Evolutionary conservation across 1,139 yeast species (phyloP), one percentile per base, ranked within the genome.

Genomic region (Geotrichum carabidarum): DNA sequence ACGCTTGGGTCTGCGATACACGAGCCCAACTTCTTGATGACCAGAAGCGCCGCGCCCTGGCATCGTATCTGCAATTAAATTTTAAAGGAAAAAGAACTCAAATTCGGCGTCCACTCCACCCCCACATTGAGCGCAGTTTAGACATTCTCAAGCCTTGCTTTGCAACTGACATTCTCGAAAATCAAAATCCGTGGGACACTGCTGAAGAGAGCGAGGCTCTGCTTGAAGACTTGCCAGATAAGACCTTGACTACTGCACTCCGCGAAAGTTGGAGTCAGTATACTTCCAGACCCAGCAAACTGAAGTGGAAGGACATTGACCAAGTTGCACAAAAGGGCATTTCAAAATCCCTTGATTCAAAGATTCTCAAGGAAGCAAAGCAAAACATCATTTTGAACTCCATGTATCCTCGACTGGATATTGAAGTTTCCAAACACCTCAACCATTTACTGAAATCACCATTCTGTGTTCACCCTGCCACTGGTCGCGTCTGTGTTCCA

Each of bases 401-500:
- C 60, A 72, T 90, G 74, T 93, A 91, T 68, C 99, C 99, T 32
- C 79, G 96, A 63, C 75, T 93, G 60, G 99, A 93, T 79, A 82
- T 86, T 53, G 95, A 91, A 69, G 99, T 93, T 44, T 86, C 99
- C 8, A 80, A 85, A 62, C 95, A 87, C 68, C 76, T 91, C 63
- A 88, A 84, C 70, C 99, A 93, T 74, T 83, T 93, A 73, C 79
- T 93, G 64, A 93, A 93, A 68, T 86, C 98, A 1, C 99, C 99
- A n/a, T 93, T 94, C 69, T 93, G 98, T 74, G 84, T 93, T 49
- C 99, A 93, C 68, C 99, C 99, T 0, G 84, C 90, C 6, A 94
- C 99, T 0, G 98, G 97, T n/a, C 63, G 90, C 63, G 87, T 93
- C 4, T 93, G 99, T 80, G 97, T 94, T 7, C 97, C 99, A 0